A percentile compares a stretch with the other conserved stretches of the same genome.
Evolutionary conservation across 169 alveolate genomes (phyloP).

Genomic region (Amoebophrya sp.): DNA sequence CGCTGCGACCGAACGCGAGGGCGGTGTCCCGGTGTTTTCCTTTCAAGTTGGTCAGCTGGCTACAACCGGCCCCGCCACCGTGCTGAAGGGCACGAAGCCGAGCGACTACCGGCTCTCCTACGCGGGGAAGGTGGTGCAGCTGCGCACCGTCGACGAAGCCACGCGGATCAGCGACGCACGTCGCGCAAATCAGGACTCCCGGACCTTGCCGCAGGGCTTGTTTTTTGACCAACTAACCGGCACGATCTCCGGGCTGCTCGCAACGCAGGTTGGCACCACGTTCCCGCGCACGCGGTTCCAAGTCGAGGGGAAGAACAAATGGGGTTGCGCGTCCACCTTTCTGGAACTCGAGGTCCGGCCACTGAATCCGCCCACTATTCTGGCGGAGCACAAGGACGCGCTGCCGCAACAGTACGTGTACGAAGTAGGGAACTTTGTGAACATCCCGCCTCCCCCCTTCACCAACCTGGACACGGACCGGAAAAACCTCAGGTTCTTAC

Average conservation of each 20-base stretch:
- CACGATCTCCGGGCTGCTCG: background rate
- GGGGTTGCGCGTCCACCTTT: background rate
- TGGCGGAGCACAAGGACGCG: background rate
- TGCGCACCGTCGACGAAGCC: no score
- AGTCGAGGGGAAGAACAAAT: background rate
- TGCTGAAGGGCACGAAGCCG: background rate
- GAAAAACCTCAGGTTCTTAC: background rate
- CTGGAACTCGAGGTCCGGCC: background rate
- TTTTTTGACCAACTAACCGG: background rate
- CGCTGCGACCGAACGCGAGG: background rate
- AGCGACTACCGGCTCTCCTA: background rate
- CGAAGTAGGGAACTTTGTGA: background rate
- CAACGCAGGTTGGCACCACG: no score
- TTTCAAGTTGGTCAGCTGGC: conserved; percentile 7
- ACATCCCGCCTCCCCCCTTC: conserved; percentile 8
- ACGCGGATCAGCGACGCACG: background rate
- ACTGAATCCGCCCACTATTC: background rate
- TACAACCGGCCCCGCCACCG: background rate
- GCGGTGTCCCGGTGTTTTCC: background rate
- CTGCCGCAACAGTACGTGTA: background rate
- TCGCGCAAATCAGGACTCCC: background rate
- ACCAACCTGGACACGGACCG: background rate
- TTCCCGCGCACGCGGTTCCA: no score
- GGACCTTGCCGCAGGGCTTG: background rate
- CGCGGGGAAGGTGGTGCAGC: background rate